Conservation (phyloP, 768 basidiomycete species). For the Mycena indigotica region DNA sequence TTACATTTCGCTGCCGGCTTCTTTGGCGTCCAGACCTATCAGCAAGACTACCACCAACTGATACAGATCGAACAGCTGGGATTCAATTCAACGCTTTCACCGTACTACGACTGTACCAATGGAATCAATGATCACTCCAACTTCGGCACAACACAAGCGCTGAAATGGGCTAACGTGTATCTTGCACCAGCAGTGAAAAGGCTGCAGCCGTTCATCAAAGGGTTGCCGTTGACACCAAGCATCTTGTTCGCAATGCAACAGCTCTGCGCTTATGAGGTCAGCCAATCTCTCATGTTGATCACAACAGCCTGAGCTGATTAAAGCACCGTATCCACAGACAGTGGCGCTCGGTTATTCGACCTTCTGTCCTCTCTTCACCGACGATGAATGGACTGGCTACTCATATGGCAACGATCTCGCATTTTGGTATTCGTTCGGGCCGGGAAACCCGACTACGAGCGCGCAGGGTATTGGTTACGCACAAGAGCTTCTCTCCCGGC, state of each 20-base stretch:
- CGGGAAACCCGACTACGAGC: slow-evolving; percentile 66
- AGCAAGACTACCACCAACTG: slow-evolving; percentile 59
- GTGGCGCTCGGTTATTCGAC: slow-evolving; percentile 76
- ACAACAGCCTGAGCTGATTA: neutral
- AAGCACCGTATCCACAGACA: slow-evolving; percentile 45
- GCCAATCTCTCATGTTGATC: slow-evolving; percentile 3
- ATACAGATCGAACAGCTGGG: slow-evolving; percentile 57
- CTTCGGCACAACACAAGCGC: slow-evolving; percentile 46
- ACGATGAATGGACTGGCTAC: slow-evolving; percentile 80
- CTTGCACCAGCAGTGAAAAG: slow-evolving; percentile 57
- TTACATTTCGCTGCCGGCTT: slow-evolving; percentile 59
- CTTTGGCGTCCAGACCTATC: slow-evolving; percentile 54
- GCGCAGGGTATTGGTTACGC: slow-evolving; percentile 68
- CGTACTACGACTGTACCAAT: slow-evolving; percentile 68
- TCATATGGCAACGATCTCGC: slow-evolving; percentile 58
- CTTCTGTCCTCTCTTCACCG: slow-evolving; percentile 80
- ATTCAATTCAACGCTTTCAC: slow-evolving; percentile 66
- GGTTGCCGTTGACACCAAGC: slow-evolving; percentile 51
- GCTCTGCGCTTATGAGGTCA: slow-evolving; percentile 74
- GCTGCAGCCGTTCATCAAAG: slow-evolving; percentile 50
- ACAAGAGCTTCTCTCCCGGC: slow-evolving; percentile 72
- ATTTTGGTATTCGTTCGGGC: slow-evolving; percentile 69
- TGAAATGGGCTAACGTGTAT: slow-evolving; percentile 64
- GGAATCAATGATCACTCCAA: slow-evolving; percentile 43
- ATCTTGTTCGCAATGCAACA: slow-evolving; percentile 66